Base-by-base conservation (phyloP, 2,329 filamentous ascomycete genomes). In the Fusarium subtropicale region DNA sequence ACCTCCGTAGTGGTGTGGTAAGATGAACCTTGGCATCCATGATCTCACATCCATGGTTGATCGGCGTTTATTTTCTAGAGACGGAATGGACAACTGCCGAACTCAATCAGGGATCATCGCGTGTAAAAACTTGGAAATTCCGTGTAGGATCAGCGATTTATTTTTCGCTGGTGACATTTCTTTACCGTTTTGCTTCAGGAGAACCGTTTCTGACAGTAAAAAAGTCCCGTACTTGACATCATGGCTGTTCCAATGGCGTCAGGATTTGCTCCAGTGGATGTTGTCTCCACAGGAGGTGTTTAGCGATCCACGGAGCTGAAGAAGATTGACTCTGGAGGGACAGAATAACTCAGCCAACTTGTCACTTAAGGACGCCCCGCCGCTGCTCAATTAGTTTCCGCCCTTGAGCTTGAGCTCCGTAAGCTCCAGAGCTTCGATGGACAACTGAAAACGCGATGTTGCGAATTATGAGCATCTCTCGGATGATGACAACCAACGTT, bases 71-170 rank as follows among this genome's bases (percentile, higher is more conserved):
- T 24, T 64, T 58, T 26, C 45, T 41, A 31, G 26, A 41, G 55
- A 12, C 7, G 26, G 30, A 24, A 31, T 51, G 39, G 36, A n/a
- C 24, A 52, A 64, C 24, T 64, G 34, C 60, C 60, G 53, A 60
- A 64, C 53, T 64, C 30, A 47, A 53, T 45, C 48, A 26, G 24
- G 41, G 60, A 59, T 52, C 33, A 28, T 47, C 46, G 5, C 12
- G 11, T 47, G 50, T 13, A 2, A 39, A 46, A 39, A 36, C 34
- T 55, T 34, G 62, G 24, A 44, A 52, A 28, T 11, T 7, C 26
- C 22, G 48, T 51, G 6, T n/a, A 36, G 12, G 54, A 60, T 65
- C 54, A 48, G 31, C 60, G 54, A 54, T 33, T 33, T 31, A 31
- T 11, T 33, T 22, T 47, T 48, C 18, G 30, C 18, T 3, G 20